Evolutionary conservation across 108 stramenopile species (phyloP).

Genomic region (Nitzschia sp.): DNA sequence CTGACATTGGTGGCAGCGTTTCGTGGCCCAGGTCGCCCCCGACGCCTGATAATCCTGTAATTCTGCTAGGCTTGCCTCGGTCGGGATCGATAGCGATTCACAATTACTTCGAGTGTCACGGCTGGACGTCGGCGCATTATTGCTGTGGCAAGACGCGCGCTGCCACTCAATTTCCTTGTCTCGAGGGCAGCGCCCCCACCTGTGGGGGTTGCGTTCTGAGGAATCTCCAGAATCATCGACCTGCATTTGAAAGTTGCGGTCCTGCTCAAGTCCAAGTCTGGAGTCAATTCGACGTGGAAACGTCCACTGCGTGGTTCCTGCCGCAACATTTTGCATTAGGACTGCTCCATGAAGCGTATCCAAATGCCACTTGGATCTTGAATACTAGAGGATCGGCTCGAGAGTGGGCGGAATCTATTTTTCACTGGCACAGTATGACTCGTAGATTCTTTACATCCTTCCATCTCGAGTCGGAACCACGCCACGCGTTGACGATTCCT

Average conservation of each 20-base stretch:
- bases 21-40: no score
- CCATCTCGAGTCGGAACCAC: neutral
- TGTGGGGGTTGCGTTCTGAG: constrained; percentile 35
- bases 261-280: constrained; percentile 9
- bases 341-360: constrained; percentile 34
- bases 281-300: constrained; percentile 36
- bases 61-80: constrained; percentile 40
- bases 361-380: constrained; percentile 41
- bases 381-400: constrained; percentile 12
- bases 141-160: constrained; percentile 22
- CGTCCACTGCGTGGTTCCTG: constrained; percentile 28
- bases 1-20: no score
- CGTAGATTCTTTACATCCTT: constrained; percentile 28
- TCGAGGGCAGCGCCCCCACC: neutral
- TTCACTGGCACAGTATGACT: constrained; percentile 38
- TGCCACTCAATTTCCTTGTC: constrained; percentile 27
- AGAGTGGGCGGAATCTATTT: constrained; percentile 34
- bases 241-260: constrained; percentile 17
- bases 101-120: constrained; percentile 35
- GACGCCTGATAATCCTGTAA: constrained; percentile 12
- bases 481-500: constrained; percentile 2
- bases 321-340: constrained; percentile 48
- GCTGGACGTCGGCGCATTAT: constrained; percentile 26
- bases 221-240: constrained; percentile 19
- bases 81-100: constrained; percentile 39